These are phyloP conservation scores for Wickerhamiella dianesei DNA, from an alignment of 805 yeast genomes.

Conservation along the genomic window DNA sequence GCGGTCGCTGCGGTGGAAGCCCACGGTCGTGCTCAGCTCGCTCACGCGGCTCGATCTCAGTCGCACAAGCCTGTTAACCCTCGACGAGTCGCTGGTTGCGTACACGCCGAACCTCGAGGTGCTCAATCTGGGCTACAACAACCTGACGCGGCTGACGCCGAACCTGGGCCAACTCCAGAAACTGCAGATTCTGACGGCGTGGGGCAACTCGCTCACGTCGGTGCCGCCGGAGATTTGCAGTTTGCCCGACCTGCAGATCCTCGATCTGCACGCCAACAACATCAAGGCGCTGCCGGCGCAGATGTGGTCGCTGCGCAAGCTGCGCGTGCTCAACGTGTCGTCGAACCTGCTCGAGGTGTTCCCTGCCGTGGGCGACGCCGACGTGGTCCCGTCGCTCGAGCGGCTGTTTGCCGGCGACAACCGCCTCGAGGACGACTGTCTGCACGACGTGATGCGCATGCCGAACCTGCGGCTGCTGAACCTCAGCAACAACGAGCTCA, in stretches of 20 bases:
- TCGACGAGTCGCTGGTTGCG: constrained; percentile 50
- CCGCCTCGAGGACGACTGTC: constrained; percentile 61
- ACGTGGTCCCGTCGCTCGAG: constrained; percentile 2
- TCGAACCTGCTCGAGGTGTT: constrained; percentile 16
- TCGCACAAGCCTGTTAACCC: constrained; percentile 66
- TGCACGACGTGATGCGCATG: constrained; percentile 51
- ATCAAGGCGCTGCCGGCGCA: constrained; percentile 54
- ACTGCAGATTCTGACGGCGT: constrained; percentile 53
- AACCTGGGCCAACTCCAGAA: constrained; percentile 47
- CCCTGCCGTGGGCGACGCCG: constrained; percentile 4
- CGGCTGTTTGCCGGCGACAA: constrained; percentile 65
- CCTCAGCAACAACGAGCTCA: constrained; percentile 68
- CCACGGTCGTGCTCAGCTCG: background rate
- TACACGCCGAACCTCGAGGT: constrained; percentile 56
- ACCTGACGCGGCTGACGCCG: constrained; percentile 60
- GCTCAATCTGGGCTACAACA: constrained; percentile 67
- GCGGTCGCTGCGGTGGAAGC: constrained; percentile 1
- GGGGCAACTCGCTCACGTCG: constrained; percentile 57
- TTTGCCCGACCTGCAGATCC: constrained; percentile 42
- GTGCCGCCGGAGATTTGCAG: constrained; percentile 55
- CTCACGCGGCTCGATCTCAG: constrained; percentile 48
- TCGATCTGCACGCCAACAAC: constrained; percentile 79
- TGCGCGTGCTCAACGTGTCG: constrained; percentile 20
- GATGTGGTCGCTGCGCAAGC: constrained; percentile 42
- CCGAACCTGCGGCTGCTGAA: constrained; percentile 49